These are phyloP conservation scores for Podaxis sp. DNA, from an alignment of 768 basidiomycete species.

Conservation along the genomic window DNA sequence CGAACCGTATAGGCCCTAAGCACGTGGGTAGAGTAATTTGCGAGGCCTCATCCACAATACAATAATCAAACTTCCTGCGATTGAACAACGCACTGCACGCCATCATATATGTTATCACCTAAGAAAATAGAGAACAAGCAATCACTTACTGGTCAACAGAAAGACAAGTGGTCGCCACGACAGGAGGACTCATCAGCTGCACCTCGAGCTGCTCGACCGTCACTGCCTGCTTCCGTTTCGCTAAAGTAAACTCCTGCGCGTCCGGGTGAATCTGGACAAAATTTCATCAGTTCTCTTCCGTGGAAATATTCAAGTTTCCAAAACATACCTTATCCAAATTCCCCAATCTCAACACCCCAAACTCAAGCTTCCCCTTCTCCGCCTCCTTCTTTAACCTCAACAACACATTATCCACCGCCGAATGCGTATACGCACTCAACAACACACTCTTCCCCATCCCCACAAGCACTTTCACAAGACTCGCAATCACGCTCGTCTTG, in stretches of 20 bases:
- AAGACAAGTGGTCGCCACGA: slow-evolving; percentile 95
- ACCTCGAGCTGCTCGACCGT: slow-evolving; percentile 83
- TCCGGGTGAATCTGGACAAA: slow-evolving; percentile 75
- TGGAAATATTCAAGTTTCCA: not conserved
- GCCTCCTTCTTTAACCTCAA: slow-evolving; percentile 62
- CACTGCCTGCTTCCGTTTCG: slow-evolving; percentile 49
- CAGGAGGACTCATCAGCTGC: slow-evolving; percentile 82
- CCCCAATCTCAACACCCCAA: slow-evolving; percentile 81
- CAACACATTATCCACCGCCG: slow-evolving; percentile 96
- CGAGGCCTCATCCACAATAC: slow-evolving; percentile 97
- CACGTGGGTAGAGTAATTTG: slow-evolving; percentile 97
- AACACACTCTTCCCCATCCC: slow-evolving; percentile 83
- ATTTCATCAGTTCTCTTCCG: not conserved
- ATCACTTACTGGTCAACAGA: slow-evolving; percentile 86
- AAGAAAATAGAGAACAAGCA: not conserved
- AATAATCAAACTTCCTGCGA: slow-evolving; percentile 88
- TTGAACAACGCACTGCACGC: slow-evolving; percentile 73
- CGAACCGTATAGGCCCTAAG: slow-evolving; percentile 88
- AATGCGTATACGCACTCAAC: slow-evolving; percentile 93
- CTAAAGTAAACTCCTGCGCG: slow-evolving; percentile 69
- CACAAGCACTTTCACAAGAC: slow-evolving; percentile 80
- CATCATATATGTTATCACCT: not conserved
- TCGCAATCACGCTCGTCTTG: slow-evolving; percentile 93
- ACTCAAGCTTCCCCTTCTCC: slow-evolving; percentile 38
- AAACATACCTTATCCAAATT: slow-evolving; percentile 83